Evolutionary conservation across 768 basidiomycete genomes (phyloP).

Genomic region (Asterophora lycoperdoides): DNA sequence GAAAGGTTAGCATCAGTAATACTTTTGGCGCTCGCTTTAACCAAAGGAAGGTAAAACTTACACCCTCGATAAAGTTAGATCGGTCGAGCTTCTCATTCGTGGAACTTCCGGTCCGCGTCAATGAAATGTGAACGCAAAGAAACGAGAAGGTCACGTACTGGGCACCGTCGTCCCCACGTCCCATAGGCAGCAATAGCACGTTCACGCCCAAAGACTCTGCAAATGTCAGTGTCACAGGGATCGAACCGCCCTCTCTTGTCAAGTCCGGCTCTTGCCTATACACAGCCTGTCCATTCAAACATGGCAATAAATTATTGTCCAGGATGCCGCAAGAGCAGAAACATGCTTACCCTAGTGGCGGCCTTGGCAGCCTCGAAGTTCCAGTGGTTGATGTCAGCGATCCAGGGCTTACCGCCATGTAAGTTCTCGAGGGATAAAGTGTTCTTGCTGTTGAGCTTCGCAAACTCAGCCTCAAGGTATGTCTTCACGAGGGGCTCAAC

Average conservation of each 20-base stretch:
- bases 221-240: conserved; percentile 91
- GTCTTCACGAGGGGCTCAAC: conserved; percentile 66
- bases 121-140: not conserved
- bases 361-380: conserved; percentile 85
- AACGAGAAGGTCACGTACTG: conserved; percentile 50
- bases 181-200: conserved; percentile 88
- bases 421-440: conserved; percentile 64
- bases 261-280: conserved; percentile 76
- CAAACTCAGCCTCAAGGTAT: conserved; percentile 77
- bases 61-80: conserved; percentile 85
- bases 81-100: conserved; percentile 94
- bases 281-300: conserved; percentile 39
- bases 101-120: conserved; percentile 43
- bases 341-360: conserved; percentile 66
- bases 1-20: not conserved
- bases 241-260: conserved; percentile 91
- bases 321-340: not conserved
- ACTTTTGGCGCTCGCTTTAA: not conserved
- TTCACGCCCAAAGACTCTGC: conserved; percentile 85
- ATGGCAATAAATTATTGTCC: not conserved
- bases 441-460: conserved; percentile 83
- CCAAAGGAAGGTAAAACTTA: conserved; percentile 30
- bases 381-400: conserved; percentile 83
- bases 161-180: conserved; percentile 90
- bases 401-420: conserved; percentile 89